Percentiles rank a stretch among this genome's conserved stretches.
Conservation (phyloP, 257 asterid genomes). For the Solanum commersonii region DNA sequence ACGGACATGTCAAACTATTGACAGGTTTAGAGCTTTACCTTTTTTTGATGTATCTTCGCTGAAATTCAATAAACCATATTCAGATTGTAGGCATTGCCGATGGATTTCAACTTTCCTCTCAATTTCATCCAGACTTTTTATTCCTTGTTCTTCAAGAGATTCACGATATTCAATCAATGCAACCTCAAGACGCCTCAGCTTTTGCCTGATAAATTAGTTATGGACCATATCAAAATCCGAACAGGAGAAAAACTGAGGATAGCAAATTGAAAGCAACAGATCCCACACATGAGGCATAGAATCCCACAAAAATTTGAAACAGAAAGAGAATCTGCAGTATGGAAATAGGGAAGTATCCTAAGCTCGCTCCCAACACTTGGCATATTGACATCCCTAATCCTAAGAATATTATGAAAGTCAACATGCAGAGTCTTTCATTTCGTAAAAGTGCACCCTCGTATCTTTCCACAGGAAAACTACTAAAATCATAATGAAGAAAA, state of each 20-base stretch:
- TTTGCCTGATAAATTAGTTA: slow-evolving; percentile 44
- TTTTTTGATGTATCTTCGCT: slow-evolving; percentile 48
- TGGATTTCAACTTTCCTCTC: slow-evolving; percentile 68
- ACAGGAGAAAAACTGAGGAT: not conserved
- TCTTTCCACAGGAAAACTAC: not conserved
- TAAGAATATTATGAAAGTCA: not conserved
- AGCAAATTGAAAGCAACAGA: not conserved
- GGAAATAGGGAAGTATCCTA: not conserved
- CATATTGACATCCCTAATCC: not conserved
- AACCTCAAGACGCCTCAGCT: slow-evolving; percentile 83
- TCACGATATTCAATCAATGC: slow-evolving; percentile 82
- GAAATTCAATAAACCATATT: slow-evolving; percentile 52
- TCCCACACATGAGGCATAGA: not conserved
- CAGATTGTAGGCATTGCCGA: slow-evolving; percentile 53
- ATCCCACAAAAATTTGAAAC: not conserved
- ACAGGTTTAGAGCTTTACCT: slow-evolving; percentile 34
- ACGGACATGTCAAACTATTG: not conserved
- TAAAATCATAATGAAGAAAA: not conserved
- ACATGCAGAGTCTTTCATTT: not conserved
- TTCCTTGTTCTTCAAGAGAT: slow-evolving; percentile 82
- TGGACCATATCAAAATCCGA: slow-evolving; percentile 6
- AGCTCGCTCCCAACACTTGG: not conserved
- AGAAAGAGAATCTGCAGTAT: not conserved
- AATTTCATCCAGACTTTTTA: slow-evolving; percentile 50
- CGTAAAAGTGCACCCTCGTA: not conserved